Conservation (phyloP, 805 yeast species). For the Saccharomycodes ludwigii region DNA sequence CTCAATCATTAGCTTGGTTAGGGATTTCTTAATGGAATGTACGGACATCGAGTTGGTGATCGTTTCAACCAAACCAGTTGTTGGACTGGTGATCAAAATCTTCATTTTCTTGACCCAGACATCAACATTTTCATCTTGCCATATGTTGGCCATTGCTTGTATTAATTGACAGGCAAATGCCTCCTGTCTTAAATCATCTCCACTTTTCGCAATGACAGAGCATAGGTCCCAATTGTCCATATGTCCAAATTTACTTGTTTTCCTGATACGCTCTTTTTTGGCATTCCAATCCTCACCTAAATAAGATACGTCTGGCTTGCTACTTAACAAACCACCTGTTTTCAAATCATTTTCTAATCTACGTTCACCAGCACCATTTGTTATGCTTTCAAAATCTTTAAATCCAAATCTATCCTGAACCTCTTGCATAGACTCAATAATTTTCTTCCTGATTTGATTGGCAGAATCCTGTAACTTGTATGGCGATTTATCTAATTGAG, state of each 20-base stretch:
- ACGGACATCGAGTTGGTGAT: slow-evolving; percentile 89
- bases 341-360: slow-evolving; percentile 86
- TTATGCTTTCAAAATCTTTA: slow-evolving; percentile 36
- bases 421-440: slow-evolving; percentile 63
- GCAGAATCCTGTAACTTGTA: slow-evolving; percentile 33
- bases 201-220: slow-evolving; percentile 93
- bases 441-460: slow-evolving; percentile 58
- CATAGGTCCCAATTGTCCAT: slow-evolving; percentile 87
- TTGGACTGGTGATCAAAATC: slow-evolving; percentile 80
- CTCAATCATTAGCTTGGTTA: slow-evolving; percentile 61
- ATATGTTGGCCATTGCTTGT: slow-evolving; percentile 71
- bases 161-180: slow-evolving; percentile 96
- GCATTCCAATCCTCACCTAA: slow-evolving; percentile 89
- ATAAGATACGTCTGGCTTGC: slow-evolving; percentile 33
- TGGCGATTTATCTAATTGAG: slow-evolving; percentile 66
- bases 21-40: slow-evolving; percentile 87
- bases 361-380: slow-evolving; percentile 79
- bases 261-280: slow-evolving; percentile 69
- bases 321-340: slow-evolving; percentile 51
- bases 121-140: slow-evolving; percentile 57
- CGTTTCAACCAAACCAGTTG: slow-evolving; percentile 88
- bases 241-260: slow-evolving; percentile 72
- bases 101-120: slow-evolving; percentile 94
- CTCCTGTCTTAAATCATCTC: slow-evolving; percentile 91
- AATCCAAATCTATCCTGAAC: slow-evolving; percentile 56